Evolutionary conservation across 2,329 filamentous ascomycete genomes (phyloP), one percentile per base, ranked within the genome.

Genomic region (Nemania sp.): DNA sequence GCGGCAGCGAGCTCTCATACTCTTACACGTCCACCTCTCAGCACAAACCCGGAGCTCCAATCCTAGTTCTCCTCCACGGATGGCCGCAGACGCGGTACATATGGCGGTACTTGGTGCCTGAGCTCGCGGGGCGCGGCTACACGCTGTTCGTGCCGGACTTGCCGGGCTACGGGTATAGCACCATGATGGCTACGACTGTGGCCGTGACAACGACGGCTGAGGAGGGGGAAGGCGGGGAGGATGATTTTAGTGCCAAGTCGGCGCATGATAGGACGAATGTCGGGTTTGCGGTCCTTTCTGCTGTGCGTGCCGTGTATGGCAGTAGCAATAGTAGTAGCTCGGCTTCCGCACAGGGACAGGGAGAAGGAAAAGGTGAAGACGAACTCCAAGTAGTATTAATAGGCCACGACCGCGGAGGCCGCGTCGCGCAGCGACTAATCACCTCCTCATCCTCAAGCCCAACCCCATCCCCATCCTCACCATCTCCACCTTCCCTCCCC

Each of bases 21-120:
- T 59, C 52, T 5, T 50, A 59, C 30, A 59, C 58, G 23, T 49
- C 58, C 6, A 20, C 34, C 2, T 51, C 52, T 19, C 46, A 33
- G 23, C 56, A 54, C 34, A 42, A 36, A 30, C 36, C 39, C 14
- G 58, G 49, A 11, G 5, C 49, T 6, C 49, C 56, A 19, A 44
- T 61, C 52, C 42, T 61, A 11, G 41, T 61, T n/a, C 42, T 61
- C n/a, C 55, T 61, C 3, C 58, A 59, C 46, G 58, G 58, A 36
- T 61, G 56, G 55, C 58, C 56, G 36, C 55, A 61, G 17, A 51
- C 49, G 15, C 43, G 52, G 26, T 59, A 56, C 24, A 59, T 61
- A 11, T 58, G 56, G 58, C 52, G 58, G 4, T 59, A 59, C 45
- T 55, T 47, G 5, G 47, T 61, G 12, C 52, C 58, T 14, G 15